Evolutionary conservation across 2,329 filamentous ascomycete genomes (phyloP), one percentile per base, ranked within the genome.

Genomic region (Celoporthe dispersa): DNA sequence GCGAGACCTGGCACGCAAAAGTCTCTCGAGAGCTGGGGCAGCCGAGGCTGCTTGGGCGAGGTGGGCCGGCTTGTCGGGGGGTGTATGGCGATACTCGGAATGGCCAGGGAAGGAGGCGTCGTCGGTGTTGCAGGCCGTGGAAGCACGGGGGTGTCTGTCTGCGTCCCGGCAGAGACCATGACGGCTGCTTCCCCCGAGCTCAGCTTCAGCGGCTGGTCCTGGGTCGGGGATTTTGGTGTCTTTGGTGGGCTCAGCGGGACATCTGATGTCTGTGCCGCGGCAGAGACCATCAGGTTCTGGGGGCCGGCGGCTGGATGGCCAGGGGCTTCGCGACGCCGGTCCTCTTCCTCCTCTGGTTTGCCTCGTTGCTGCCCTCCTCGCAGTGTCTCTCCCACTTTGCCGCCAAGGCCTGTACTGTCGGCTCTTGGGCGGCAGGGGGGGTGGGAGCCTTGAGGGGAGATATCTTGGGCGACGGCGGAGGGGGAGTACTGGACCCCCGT

Each of bases 81-180:
- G 75, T 97, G 92, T 66, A 99, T 93, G 68, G 93, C 92, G 77
- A 99, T 99, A 75, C 91, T 92, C 0, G 95, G 95, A 72, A 98
- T 92, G 5, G 85, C 77, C 70, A 88, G 80, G 73, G 83, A 81
- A 69, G 80, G 80, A 69, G 80, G 80, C 12, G 79, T 81, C 73
- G 74, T 22, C n/a, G 64, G 64, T 2, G 65, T 70, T 14, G 12
- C 62, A 53, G 70, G 64, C 33, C 73, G 76, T 11, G 75, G 78
- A 11, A 79, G 75, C 4, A 80, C 76, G 1, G 78, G 70, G n/a
- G 79, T 73, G 64, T 86, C 85, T 0, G 91, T 93, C 78, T 93
- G 91, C 0, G 90, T 92, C 1, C 85, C 87, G 12, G 83, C 82
- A 11, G 88, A 88, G 2, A 84, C 81, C 81, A 88, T 87, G 2